Base-by-base conservation (phyloP, 192 early-diverging fungal genomes). In the Glomus cerebriforme region DNA sequence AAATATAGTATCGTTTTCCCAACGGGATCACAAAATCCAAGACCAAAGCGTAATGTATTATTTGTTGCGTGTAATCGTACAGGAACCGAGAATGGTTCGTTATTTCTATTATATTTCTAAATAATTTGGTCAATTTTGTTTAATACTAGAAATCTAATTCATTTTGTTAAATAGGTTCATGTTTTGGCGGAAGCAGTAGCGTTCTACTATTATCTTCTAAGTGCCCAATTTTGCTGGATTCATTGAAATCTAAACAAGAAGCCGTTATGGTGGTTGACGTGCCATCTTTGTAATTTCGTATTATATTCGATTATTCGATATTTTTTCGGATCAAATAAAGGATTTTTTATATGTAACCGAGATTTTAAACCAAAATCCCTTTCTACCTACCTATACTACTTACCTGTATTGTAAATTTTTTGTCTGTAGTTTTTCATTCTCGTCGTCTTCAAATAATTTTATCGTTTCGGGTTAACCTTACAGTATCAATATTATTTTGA, bases 51-150 rank as follows among this genome's bases (percentile, higher is more conserved):
- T 10, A 26, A 59, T 35, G 19, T 65, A 10, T 17, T 77, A 31
- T 63, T 77, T 8, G 75, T 77, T 65, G 62, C 9, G 8, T 77
- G 60, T 32, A 77, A 77, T 77, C 62, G 75, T 27, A 65, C 63
- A 45, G 75, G 75, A 27, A 77, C 39, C 19, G 75, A 77, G 47
- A 45, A 65, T 64, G 62, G 75, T 65, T 43, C 27, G 71, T 32
- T 54, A 27, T 35, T 15, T 35, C 15, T 26, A 26, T 71, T 39
- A 39, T 22, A 8, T 32, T 39, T 37, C 3, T 19, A 29, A 15
- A 24, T 29, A 13, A 39, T 37, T 9, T 10, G 32, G 3, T 9
- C 1, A 35, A 60, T 29, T 35, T 75, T 62, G 12, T 60, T 24
- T 24, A 60, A 26, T 19, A 24, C 27, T 37, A 75, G 24, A 37